Base-by-base conservation (phyloP, 331 rosid species). In the Malus hybrid region DNA sequence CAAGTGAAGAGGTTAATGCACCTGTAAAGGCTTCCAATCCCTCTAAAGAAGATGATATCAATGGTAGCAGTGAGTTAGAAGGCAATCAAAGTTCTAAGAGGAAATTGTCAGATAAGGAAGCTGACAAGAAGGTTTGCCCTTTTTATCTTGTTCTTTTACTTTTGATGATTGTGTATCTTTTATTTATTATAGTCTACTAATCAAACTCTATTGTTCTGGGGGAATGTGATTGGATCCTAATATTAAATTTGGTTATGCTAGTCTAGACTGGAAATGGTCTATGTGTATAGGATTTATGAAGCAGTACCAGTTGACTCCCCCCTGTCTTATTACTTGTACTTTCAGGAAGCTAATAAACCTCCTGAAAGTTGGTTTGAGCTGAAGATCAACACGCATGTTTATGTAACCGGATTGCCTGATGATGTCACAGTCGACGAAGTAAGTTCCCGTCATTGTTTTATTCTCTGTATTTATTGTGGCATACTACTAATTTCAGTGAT, bases 331-430 rank as follows among this genome's bases (percentile, higher is more conserved):
- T 56, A 12, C 56, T 54, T 54, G 13, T 75, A 63, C 80, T 67
- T 90, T 64, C 88, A 95, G 99, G 99, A 95, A 85, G 90, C 96
- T 75, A 95, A 92, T 79, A 90, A 85, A 82, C 89, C 96, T 78
- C 98, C 99, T 61, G 87, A 90, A 73, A 88, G 97, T 76, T 95
- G 99, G 98, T 95, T 95, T 82, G 99, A 95, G 79, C 86, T 95
- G 78, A 95, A 95, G 88, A 73, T 95, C 77, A 95, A 92, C 71
- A 92, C 99, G 6, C 96, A 95, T 61, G 93, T 92, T 79, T 95
- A 95, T 63, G 86, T 90, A 77, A 90, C 92, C 50, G 98, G 99
- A 77, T 85, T 92, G 83, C 99, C 99, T 59, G 91, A 92, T 79
- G 98, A 95, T 61, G 94, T 80, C 69, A 89, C 90, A 2, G 28